A percentile compares a stretch with the other conserved stretches of the same genome.
These are phyloP conservation scores for Biscogniauxia sp. DNA, from an alignment of 2,329 filamentous ascomycete species.

Conservation along the genomic window DNA sequence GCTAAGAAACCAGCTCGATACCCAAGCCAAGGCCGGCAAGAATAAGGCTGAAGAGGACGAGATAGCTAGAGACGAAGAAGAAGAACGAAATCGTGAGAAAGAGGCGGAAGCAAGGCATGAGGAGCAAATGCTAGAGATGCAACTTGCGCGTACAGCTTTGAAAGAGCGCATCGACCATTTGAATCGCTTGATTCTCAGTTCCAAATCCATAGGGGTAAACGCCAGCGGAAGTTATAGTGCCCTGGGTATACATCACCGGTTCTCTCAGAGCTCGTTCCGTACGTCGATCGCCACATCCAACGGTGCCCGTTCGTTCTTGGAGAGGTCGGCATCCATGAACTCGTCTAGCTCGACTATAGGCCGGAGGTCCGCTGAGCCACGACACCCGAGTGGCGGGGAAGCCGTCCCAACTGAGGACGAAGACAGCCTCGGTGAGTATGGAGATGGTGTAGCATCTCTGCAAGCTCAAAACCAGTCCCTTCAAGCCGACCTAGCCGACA, in stretches of 20 bases:
- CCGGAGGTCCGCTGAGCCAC: conserved; percentile 48
- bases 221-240: conserved; percentile 68
- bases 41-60: conserved; percentile 64
- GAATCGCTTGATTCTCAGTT: conserved; percentile 91
- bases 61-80: conserved; percentile 61
- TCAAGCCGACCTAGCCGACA: conserved; percentile 92
- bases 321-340: conserved; percentile 65
- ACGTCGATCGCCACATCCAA: conserved; percentile 69
- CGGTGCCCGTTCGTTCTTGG: conserved; percentile 49
- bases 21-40: conserved; percentile 69
- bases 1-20: conserved; percentile 75
- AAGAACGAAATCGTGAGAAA: conserved; percentile 70
- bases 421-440: conserved; percentile 75
- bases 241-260: conserved; percentile 61
- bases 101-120: conserved; percentile 86
- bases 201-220: conserved; percentile 94
- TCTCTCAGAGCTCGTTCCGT: conserved; percentile 62
- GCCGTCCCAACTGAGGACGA: conserved; percentile 56
- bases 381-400: conserved; percentile 41
- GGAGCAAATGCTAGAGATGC: conserved; percentile 98
- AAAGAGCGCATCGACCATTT: conserved; percentile 98
- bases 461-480: conserved; percentile 86
- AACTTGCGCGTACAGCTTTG: conserved; percentile 88
- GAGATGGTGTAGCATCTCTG: conserved; percentile 79
- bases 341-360: conserved; percentile 62